These are phyloP conservation scores for Periconia digitata DNA, from an alignment of 2,329 filamentous ascomycete species.

Conservation along the genomic window DNA sequence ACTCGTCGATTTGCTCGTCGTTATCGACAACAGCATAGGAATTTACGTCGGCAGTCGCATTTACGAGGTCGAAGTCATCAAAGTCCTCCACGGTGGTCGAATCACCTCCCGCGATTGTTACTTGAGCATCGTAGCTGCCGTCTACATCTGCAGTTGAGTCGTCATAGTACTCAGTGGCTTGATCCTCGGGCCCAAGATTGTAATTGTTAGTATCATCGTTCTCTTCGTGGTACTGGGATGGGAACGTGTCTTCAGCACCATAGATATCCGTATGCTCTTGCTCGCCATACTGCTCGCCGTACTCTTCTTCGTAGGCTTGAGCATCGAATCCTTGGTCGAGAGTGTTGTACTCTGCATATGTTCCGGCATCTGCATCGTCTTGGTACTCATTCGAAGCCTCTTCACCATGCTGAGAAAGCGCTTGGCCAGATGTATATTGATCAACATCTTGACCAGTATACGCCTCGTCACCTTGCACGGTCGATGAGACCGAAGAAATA, in stretches of 20 bases:
- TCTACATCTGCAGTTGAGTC: constrained; percentile 15
- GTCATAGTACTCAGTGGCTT: constrained; percentile 18
- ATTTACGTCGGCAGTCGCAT: background rate
- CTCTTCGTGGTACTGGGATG: constrained; percentile 13
- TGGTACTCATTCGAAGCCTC: constrained; percentile 7
- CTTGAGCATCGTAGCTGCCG: constrained; percentile 7
- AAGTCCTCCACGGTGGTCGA: constrained; percentile 15
- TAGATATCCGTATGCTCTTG: constrained; percentile 15
- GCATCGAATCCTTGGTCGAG: constrained; percentile 3
- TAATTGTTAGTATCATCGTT: constrained; percentile 26
- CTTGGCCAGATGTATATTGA: constrained; percentile 6
- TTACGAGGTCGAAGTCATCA: constrained; percentile 20
- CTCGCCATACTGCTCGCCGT: constrained; percentile 20
- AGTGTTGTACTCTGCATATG: constrained; percentile 2
- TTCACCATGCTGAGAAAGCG: constrained; percentile 3
- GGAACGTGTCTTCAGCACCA: constrained; percentile 10
- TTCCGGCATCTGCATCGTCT: constrained; percentile 1
- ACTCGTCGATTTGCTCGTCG: constrained; percentile 14
- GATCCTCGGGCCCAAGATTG: constrained; percentile 21
- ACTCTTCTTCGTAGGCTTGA: constrained; percentile 11
- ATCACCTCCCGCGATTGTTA: constrained; percentile 12
- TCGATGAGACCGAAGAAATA: constrained; percentile 33
- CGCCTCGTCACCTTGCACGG: constrained; percentile 35
- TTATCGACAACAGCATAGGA: background rate
- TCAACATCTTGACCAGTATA: constrained; percentile 12